Evolutionary conservation across 805 yeast species (phyloP), one percentile per base, ranked within the genome.

Genomic region (Candida koratica): DNA sequence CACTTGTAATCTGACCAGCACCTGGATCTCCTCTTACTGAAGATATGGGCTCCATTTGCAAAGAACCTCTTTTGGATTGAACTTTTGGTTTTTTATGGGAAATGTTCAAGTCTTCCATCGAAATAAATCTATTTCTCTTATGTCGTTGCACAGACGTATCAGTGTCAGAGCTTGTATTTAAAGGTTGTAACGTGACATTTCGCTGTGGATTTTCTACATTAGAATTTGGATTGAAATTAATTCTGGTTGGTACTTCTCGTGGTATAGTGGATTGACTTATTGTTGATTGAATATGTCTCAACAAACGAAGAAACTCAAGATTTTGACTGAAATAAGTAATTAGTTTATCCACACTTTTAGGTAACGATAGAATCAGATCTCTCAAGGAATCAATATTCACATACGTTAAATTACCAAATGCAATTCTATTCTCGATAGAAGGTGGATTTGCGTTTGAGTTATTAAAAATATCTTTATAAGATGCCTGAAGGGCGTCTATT

Each of bases 361-460:
- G 37, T 2, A 43, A 28, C 6, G 43, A 36, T 10, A 34, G 10
- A 11, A 45, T 30, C 32, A 30, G 32, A 6, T 30, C 35, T 25
- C 17, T 36, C 12, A 36, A 19, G 23, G 25, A 25, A n/a, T 30
- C 35, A 25, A 12, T 11, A 31, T 25, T 31, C 13, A 36, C 15
- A 17, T n/a, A 17, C 15, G 20, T 23, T 3, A 19, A 3, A 14
- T 27, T 25, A 8, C 16, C 6, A 6, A 11, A 12, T 14, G 6
- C 6, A 13, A 10, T 5, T 15, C 19, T n/a, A 11, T 18, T 18
- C 28, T 17, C 30, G 10, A 17, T 11, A 10, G 6, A 6, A 4
- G 19, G n/a, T 12, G 39, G 32, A 14, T 28, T 34, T 4, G 4
- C 14, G 16, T 4, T 14, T 4, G 39, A 6, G 20, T 31, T 25